phyloP scores from a whole-genome alignment of 2,329 filamentous ascomycete genomes.

The Epichloe hybrida region DNA sequence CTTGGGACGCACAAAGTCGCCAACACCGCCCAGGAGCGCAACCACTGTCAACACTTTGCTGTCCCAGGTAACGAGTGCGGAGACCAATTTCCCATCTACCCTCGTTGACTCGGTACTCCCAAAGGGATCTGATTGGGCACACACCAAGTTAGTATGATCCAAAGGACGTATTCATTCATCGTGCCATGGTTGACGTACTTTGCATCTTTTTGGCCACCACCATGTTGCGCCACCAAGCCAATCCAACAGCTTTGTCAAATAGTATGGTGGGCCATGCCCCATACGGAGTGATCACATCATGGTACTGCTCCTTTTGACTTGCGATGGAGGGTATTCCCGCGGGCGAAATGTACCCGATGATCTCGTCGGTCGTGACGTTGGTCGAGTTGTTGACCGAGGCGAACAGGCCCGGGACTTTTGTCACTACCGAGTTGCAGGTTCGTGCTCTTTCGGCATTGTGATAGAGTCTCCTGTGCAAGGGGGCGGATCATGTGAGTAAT shows the following conservation, averaged over 20 bases:
- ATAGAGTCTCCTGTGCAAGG: slow-evolving; percentile 19
- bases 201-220: slow-evolving; percentile 29
- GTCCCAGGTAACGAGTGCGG: slow-evolving; percentile 28
- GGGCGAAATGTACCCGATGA: slow-evolving; percentile 27
- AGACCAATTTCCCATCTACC: slow-evolving; percentile 24
- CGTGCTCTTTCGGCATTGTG: slow-evolving; percentile 26
- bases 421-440: slow-evolving; percentile 27
- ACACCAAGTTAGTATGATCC: neutral
- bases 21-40: slow-evolving; percentile 24
- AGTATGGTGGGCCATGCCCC: slow-evolving; percentile 24
- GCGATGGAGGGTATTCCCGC: slow-evolving; percentile 27
- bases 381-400: slow-evolving; percentile 30
- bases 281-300: slow-evolving; percentile 28
- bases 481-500: neutral
- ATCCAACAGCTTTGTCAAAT: slow-evolving; percentile 23
- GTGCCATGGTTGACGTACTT: slow-evolving; percentile 14
- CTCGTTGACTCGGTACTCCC: slow-evolving; percentile 25
- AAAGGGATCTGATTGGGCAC: slow-evolving; percentile 18
- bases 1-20: slow-evolving; percentile 22
- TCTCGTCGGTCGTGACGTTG: slow-evolving; percentile 20
- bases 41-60: slow-evolving; percentile 28
- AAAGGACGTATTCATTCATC: neutral
- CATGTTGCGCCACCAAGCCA: slow-evolving; percentile 31
- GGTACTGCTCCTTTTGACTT: slow-evolving; percentile 25
- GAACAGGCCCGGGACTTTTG: slow-evolving; percentile 23